These are phyloP conservation scores for Yamadazyma atlantica DNA, from an alignment of 1,139 yeast genomes.

Conservation along the genomic window DNA sequence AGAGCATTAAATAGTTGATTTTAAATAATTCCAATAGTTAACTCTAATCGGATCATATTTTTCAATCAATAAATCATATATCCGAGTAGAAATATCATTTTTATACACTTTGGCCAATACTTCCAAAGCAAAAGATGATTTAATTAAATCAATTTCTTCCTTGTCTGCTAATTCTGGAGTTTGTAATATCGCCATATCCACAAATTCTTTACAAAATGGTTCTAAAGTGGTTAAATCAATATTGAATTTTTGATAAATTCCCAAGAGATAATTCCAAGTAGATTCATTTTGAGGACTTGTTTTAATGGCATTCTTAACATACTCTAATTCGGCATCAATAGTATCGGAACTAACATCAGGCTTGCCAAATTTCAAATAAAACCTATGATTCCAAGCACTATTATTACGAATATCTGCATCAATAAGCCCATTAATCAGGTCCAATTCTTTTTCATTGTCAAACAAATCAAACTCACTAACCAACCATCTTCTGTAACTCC, in stretches of 20 bases:
- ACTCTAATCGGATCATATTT: conserved; percentile 67
- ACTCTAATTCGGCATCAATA: conserved; percentile 36
- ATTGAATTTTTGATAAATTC: conserved; percentile 46
- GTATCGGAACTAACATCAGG: conserved; percentile 10
- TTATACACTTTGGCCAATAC: conserved; percentile 53
- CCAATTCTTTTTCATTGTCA: conserved; percentile 48
- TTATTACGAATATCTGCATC: conserved; percentile 75
- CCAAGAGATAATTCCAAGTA: conserved; percentile 82
- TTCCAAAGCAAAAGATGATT: conserved; percentile 69
- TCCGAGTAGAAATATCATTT: conserved; percentile 34
- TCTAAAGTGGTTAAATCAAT: conserved; percentile 36
- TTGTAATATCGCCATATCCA: conserved; percentile 22
- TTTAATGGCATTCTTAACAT: conserved; percentile 44
- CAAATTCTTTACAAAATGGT: conserved; percentile 43
- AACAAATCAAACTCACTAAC: conserved; percentile 53
- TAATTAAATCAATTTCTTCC: conserved; percentile 24
- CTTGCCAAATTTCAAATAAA: conserved; percentile 49
- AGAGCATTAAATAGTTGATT: conserved; percentile 4
- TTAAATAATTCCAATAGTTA: conserved; percentile 58
- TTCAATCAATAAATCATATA: conserved; percentile 49
- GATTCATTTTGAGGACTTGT: conserved; percentile 80
- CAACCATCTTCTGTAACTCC: conserved; percentile 90
- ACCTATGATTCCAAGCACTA: conserved; percentile 92
- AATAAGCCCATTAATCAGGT: conserved; percentile 51
- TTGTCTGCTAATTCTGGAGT: conserved; percentile 9